Evolutionary conservation across 225 moss, liverwort and hornwort species (phyloP).

Genomic region (Bryoerythrophyllum caledonicum): DNA sequence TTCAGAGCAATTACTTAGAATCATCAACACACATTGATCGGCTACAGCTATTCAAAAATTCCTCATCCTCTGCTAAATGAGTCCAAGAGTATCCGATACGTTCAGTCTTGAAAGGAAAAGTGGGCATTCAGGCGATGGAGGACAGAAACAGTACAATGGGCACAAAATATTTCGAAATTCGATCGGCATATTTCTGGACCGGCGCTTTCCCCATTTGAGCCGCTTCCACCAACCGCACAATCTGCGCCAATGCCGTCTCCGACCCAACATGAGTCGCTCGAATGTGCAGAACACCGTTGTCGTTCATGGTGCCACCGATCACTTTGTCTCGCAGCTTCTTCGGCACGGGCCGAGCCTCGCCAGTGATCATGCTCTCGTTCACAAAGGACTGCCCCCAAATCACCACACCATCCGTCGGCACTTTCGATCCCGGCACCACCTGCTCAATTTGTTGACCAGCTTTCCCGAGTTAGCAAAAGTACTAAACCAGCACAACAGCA

Average conservation of each 20-base stretch:
- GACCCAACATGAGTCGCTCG: constrained; percentile 93
- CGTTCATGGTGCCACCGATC: constrained; percentile 97
- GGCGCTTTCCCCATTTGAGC: constrained; percentile 98
- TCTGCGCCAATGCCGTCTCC: constrained; percentile 95
- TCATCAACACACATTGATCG: not conserved
- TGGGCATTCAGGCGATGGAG: not conserved
- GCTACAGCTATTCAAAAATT: not conserved
- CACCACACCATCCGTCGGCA: constrained; percentile 90
- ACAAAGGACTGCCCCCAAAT: constrained; percentile 90
- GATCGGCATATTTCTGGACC: constrained; percentile 90
- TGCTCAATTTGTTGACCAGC: constrained; percentile 43
- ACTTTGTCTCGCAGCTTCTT: constrained; percentile 88
- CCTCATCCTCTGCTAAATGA: not conserved
- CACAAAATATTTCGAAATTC: constrained; percentile 81
- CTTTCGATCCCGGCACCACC: constrained; percentile 87
- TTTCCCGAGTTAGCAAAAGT: too few species aligned
- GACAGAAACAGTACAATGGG: constrained; percentile 49
- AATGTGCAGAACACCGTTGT: constrained; percentile 82
- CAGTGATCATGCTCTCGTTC: constrained; percentile 98
- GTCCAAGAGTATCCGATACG: not conserved
- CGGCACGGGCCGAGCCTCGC: constrained; percentile 85
- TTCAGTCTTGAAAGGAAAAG: too few species aligned
- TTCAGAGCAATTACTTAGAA: not conserved
- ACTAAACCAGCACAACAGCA: too few species aligned
- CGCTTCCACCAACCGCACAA: constrained; percentile 96